A percentile compares a stretch with the other conserved stretches of the same genome.
Conservation (phyloP, 1,284 basidiomycete species). For the Ustilago shanxiensis region DNA sequence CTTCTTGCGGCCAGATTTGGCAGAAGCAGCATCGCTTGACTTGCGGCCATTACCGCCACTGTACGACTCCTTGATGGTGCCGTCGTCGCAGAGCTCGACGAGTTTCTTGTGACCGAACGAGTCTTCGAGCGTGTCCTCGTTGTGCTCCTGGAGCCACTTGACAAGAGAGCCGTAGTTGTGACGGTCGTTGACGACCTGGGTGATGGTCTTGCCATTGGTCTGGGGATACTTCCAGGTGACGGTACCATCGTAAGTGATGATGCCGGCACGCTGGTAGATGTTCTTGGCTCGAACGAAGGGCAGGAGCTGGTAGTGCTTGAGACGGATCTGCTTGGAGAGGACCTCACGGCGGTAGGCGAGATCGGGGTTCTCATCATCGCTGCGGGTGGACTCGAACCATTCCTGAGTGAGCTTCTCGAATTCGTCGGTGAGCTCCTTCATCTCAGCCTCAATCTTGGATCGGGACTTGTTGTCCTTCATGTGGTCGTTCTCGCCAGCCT, state of each 20-base stretch:
- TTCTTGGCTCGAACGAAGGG: constrained; percentile 64
- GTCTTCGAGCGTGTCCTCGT: constrained; percentile 67
- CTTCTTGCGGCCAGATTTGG: constrained; percentile 36
- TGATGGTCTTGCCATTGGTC: constrained; percentile 50
- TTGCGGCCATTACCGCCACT: constrained; percentile 22
- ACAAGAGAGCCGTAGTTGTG: constrained; percentile 65
- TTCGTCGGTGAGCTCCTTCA: constrained; percentile 59
- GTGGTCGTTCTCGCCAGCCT: constrained; percentile 64
- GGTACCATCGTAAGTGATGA: constrained; percentile 62
- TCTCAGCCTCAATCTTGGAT: constrained; percentile 61
- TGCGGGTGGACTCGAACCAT: constrained; percentile 60
- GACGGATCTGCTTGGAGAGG: constrained; percentile 65
- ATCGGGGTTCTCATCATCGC: constrained; percentile 49
- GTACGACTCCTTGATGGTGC: constrained; percentile 52
- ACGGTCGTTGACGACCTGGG: constrained; percentile 61
- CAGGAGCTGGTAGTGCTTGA: constrained; percentile 66
- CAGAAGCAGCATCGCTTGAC: constrained; percentile 18
- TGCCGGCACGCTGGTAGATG: constrained; percentile 66
- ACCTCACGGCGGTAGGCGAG: constrained; percentile 62
- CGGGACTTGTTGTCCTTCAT: constrained; percentile 66
- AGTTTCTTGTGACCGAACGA: constrained; percentile 59
- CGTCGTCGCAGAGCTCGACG: constrained; percentile 43
- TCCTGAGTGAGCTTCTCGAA: constrained; percentile 60
- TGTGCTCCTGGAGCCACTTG: constrained; percentile 66
- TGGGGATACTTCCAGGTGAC: constrained; percentile 68